phyloP scores from a whole-genome alignment of 352 stramenopile species.

The Ophiocytium majus region DNA sequence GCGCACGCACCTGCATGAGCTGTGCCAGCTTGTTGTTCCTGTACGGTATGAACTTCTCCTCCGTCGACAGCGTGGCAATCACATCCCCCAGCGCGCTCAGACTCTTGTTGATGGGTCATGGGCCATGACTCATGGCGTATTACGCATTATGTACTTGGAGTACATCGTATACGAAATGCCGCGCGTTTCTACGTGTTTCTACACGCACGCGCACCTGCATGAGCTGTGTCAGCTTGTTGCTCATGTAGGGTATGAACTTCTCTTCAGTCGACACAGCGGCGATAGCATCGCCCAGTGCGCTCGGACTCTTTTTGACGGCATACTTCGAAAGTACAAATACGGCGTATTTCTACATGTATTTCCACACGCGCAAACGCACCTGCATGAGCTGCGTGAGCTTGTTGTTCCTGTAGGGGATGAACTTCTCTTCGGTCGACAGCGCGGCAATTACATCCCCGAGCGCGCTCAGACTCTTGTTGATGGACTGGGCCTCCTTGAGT shows the following conservation, averaged over 20 bases:
- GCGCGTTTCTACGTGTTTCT: no score
- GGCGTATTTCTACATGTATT: no score
- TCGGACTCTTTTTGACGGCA: constrained; percentile 79
- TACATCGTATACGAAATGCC: no score
- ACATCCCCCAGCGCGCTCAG: constrained; percentile 83
- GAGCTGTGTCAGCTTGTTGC: constrained; percentile 90
- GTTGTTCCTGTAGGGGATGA: constrained; percentile 78
- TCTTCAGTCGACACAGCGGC: constrained; percentile 72
- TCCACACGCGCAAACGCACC: no score
- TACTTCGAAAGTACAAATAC: no score
- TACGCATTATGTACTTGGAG: no score
- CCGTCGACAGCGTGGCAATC: constrained; percentile 75
- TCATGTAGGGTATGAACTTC: constrained; percentile 83
- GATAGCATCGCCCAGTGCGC: constrained; percentile 82
- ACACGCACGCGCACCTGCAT: no score
- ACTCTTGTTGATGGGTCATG: constrained; percentile 78
- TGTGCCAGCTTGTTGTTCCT: constrained; percentile 62
- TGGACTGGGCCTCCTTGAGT: constrained; percentile 69
- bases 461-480: constrained; percentile 82
- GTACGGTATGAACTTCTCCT: constrained; percentile 86
- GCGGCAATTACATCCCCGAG: constrained; percentile 84
- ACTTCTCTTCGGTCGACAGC: constrained; percentile 73
- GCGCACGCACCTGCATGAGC: constrained; percentile 63
- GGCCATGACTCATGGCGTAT: constrained; percentile 34
- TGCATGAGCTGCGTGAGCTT: constrained; percentile 65